A percentile compares a stretch with the other conserved stretches of the same genome.
These are phyloP conservation scores for Stephanodiscus minutulus DNA, from an alignment of 108 stramenopile genomes.

Conservation along the genomic window DNA sequence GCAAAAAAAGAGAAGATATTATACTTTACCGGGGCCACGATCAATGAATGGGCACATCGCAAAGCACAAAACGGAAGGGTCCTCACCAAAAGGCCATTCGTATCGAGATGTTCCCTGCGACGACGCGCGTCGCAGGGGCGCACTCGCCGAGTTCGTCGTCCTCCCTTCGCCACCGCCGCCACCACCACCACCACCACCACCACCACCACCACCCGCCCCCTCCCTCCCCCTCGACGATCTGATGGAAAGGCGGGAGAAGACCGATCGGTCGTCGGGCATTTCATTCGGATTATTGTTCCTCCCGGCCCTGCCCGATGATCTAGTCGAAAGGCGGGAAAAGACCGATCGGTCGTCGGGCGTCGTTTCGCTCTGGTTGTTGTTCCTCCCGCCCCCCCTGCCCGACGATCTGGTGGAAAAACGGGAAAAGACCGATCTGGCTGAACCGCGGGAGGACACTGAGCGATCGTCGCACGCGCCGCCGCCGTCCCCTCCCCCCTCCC, in stretches of 20 bases:
- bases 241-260: constrained; percentile 14
- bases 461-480: constrained; percentile 15
- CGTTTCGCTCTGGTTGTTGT: neutral
- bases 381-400: neutral
- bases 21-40: neutral
- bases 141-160: neutral
- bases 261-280: constrained; percentile 11
- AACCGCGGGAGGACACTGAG: constrained; percentile 27
- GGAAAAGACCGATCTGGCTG: constrained; percentile 14
- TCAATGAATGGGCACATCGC: neutral
- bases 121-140: neutral
- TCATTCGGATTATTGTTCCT: neutral
- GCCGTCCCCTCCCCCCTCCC: neutral
- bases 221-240: constrained; percentile 3
- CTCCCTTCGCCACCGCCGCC: neutral
- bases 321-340: neutral
- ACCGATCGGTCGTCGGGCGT: neutral
- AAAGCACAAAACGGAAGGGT: neutral
- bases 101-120: neutral
- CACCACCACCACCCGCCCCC: too few species aligned
- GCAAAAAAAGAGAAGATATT: too few species aligned
- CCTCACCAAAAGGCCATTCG: constrained; percentile 32
- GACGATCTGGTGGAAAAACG: constrained; percentile 12
- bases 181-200: too few species aligned
- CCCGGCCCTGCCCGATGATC: neutral